Conservation (phyloP, 306 rosid species). For the Herpetospermum pedunculosum region DNA sequence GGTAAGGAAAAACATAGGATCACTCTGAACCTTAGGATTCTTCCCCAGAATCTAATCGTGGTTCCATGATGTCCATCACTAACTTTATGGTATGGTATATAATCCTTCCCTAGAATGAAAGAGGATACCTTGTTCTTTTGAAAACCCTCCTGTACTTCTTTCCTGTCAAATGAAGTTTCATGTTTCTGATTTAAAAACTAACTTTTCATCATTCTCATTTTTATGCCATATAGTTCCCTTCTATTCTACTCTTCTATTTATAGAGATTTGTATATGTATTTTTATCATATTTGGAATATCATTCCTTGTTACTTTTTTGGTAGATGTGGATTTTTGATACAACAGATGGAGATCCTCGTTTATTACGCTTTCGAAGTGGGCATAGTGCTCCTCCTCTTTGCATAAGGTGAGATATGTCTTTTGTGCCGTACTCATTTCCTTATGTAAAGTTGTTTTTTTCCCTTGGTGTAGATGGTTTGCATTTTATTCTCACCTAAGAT, state of each 20-base stretch:
- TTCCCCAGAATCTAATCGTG: neutral
- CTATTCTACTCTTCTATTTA: neutral
- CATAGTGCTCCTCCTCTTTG: constrained; percentile 96
- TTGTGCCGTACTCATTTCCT: neutral
- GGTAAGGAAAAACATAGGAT: neutral
- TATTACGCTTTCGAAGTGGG: constrained; percentile 78
- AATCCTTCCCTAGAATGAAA: neutral
- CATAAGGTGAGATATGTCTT: constrained; percentile 53
- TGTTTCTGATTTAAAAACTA: neutral
- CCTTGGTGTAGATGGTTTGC: neutral
- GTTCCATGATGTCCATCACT: neutral
- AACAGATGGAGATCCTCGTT: constrained; percentile 87
- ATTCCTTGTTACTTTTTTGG: neutral
- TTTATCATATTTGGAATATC: neutral
- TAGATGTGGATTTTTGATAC: constrained; percentile 98
- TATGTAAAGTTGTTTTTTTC: neutral
- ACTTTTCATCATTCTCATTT: neutral
- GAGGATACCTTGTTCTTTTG: neutral
- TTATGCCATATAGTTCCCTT: neutral
- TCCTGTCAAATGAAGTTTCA: neutral
- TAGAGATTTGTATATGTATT: neutral
- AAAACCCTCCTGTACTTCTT: neutral
- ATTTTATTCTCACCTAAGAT: neutral
- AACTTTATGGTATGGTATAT: neutral
- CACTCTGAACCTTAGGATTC: neutral